Conservation (phyloP, 495 filamentous ascomycete species). For the Penicillium samsonianum region DNA sequence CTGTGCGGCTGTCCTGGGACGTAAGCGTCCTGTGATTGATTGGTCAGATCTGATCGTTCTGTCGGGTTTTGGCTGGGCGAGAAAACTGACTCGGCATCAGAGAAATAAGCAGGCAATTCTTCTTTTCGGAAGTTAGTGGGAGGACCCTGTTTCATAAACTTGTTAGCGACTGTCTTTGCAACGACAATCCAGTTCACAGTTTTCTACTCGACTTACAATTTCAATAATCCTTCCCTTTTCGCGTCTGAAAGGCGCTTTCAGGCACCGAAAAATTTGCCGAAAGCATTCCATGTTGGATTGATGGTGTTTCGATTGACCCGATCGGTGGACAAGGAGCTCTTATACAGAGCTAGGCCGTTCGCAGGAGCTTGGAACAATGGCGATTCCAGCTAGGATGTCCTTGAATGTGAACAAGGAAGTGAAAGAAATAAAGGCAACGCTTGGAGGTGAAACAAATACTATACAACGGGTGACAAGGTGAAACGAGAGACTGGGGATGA, state of each 20-base stretch:
- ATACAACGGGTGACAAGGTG: constrained; percentile 30
- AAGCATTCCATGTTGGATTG: constrained; percentile 41
- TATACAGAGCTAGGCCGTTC: constrained; percentile 14
- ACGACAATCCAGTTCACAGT: neutral
- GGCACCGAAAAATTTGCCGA: constrained; percentile 38
- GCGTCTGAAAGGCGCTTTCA: constrained; percentile 41
- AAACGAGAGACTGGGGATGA: constrained; percentile 29
- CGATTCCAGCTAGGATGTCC: neutral
- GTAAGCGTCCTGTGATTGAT: constrained; percentile 41
- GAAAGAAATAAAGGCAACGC: constrained; percentile 16
- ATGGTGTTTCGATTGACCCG: constrained; percentile 4
- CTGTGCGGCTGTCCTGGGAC: constrained; percentile 36
- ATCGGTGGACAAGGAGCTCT: constrained; percentile 6
- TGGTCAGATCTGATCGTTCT: constrained; percentile 35
- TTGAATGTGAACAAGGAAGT: constrained; percentile 12
- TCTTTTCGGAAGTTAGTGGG: constrained; percentile 52
- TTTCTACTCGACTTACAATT: constrained; percentile 35
- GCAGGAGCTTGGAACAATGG: constrained; percentile 2
- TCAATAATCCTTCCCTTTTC: constrained; percentile 34
- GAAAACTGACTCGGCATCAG: constrained; percentile 48
- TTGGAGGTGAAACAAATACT: constrained; percentile 25
- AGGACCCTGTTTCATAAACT: constrained; percentile 32
- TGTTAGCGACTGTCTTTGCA: constrained; percentile 8
- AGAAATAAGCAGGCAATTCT: constrained; percentile 42
- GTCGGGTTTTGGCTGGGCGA: constrained; percentile 20